A percentile compares a stretch with the other conserved stretches of the same genome.
Conservation (phyloP, 2,329 filamentous ascomycete genomes). For the Paecilomyces niveus region DNA sequence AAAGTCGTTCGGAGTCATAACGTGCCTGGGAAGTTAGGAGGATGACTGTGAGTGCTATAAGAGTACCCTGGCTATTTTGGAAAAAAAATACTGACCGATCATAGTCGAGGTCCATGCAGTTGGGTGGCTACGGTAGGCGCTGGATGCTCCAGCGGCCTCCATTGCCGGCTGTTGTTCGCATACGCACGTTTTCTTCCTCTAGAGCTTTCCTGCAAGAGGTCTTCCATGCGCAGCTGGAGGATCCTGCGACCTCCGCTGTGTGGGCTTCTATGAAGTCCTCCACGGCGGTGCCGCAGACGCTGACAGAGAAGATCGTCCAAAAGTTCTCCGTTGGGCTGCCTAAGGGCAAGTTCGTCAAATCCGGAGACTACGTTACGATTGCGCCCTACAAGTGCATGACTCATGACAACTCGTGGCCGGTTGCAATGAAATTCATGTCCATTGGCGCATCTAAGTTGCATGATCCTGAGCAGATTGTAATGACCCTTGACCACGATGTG, state of each 20-base stretch:
- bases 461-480: slow-evolving; percentile 66
- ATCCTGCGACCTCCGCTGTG: slow-evolving; percentile 59
- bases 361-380: slow-evolving; percentile 79
- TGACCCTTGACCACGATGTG: slow-evolving; percentile 82
- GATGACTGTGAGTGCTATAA: background rate
- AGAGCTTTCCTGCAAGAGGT: slow-evolving; percentile 38
- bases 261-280: slow-evolving; percentile 63
- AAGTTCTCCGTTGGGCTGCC: slow-evolving; percentile 68
- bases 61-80: no score
- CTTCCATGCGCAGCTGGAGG: slow-evolving; percentile 59
- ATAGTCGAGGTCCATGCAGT: slow-evolving; percentile 1
- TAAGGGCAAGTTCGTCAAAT: slow-evolving; percentile 64
- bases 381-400: slow-evolving; percentile 71
- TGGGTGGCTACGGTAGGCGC: slow-evolving; percentile 2
- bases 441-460: slow-evolving; percentile 71
- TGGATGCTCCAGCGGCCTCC: slow-evolving; percentile 6
- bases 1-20: background rate
- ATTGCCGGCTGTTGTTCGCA: slow-evolving; percentile 10
- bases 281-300: slow-evolving; percentile 57
- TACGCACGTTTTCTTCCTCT: slow-evolving; percentile 24
- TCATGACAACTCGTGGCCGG: slow-evolving; percentile 76
- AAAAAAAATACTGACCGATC: background rate
- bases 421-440: slow-evolving; percentile 72
- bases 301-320: slow-evolving; percentile 92
- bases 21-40: background rate